Percentiles rank a stretch among this genome's conserved stretches.
phyloP scores from a whole-genome alignment of 2,329 filamentous ascomycete genomes.

The Fusarium keratoplasticum region DNA sequence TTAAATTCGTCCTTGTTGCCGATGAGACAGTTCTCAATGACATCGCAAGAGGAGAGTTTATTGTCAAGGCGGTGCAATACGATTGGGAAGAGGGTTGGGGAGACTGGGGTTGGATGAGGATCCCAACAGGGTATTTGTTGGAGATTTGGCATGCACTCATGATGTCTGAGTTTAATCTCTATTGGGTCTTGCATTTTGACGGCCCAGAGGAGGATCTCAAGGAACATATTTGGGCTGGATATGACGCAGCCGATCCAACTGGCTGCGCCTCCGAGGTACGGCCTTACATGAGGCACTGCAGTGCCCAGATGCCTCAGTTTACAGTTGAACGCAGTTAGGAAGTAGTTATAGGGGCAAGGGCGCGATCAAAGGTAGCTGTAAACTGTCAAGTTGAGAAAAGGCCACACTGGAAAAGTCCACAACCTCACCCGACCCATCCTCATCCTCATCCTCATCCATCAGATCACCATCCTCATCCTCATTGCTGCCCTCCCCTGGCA shows the following conservation, averaged over 20 bases:
- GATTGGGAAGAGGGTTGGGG: not conserved
- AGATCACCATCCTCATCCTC: too few species aligned
- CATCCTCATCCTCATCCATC: too few species aligned
- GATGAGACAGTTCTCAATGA: constrained; percentile 15
- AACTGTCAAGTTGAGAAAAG: too few species aligned
- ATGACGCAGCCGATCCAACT: not conserved
- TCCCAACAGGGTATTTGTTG: constrained; percentile 14
- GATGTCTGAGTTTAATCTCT: not conserved
- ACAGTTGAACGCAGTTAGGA: too few species aligned
- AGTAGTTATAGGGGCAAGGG: too few species aligned
- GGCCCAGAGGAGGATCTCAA: constrained; percentile 13
- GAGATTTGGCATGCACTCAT: constrained; percentile 23
- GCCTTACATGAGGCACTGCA: not conserved
- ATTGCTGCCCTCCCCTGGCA: too few species aligned
- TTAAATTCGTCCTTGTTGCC: constrained; percentile 1
- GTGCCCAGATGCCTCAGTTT: not conserved
- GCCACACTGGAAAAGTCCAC: too few species aligned
- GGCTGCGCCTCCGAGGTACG: not conserved
- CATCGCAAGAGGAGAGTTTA: not conserved
- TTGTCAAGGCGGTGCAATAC: constrained; percentile 1
- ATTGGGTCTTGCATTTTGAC: not conserved
- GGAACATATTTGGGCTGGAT: constrained; percentile 7
- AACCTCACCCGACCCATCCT: too few species aligned
- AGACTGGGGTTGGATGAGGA: not conserved
- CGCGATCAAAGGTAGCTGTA: too few species aligned